Evolutionary conservation across 2,329 filamentous ascomycete species (phyloP).

Genomic region (Paraconiothyrium sp.): DNA sequence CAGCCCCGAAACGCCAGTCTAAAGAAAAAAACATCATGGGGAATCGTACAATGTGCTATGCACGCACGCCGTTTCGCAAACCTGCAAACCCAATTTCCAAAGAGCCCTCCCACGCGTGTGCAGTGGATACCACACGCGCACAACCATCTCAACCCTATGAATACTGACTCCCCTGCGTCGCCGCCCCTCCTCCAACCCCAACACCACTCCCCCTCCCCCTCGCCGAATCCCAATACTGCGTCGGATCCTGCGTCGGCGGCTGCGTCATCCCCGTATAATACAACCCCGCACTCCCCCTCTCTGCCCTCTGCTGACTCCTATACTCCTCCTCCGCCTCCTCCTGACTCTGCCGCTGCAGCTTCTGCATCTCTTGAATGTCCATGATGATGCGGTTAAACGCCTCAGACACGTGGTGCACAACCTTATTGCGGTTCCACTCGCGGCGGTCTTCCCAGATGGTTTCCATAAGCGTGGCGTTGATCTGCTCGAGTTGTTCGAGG

Average conservation of each 20-base stretch:
- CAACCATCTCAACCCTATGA: neutral
- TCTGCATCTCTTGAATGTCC: slow-evolving; percentile 70
- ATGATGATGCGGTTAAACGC: slow-evolving; percentile 79
- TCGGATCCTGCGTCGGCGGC: slow-evolving; percentile 16
- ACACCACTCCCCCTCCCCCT: neutral
- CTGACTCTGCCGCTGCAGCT: slow-evolving; percentile 54
- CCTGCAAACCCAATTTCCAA: neutral
- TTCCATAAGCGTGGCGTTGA: slow-evolving; percentile 90
- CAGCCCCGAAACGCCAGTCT: neutral
- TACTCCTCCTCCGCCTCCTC: slow-evolving; percentile 30
- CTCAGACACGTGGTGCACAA: slow-evolving; percentile 69
- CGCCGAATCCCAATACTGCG: slow-evolving; percentile 15
- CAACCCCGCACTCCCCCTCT: neutral
- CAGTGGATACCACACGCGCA: no score
- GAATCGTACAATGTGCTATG: slow-evolving; percentile 16
- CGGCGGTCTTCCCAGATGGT: slow-evolving; percentile 81
- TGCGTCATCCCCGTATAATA: slow-evolving; percentile 8
- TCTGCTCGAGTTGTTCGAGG: slow-evolving; percentile 94
- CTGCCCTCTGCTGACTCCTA: slow-evolving; percentile 11
- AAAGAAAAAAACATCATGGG: neutral
- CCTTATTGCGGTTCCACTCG: slow-evolving; percentile 84
- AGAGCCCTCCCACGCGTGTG: no score
- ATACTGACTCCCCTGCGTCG: slow-evolving; percentile 12
- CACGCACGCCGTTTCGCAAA: neutral
- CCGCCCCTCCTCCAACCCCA: neutral